phyloP scores from a whole-genome alignment of 805 yeast species.

The Ogataea salicorniae region DNA sequence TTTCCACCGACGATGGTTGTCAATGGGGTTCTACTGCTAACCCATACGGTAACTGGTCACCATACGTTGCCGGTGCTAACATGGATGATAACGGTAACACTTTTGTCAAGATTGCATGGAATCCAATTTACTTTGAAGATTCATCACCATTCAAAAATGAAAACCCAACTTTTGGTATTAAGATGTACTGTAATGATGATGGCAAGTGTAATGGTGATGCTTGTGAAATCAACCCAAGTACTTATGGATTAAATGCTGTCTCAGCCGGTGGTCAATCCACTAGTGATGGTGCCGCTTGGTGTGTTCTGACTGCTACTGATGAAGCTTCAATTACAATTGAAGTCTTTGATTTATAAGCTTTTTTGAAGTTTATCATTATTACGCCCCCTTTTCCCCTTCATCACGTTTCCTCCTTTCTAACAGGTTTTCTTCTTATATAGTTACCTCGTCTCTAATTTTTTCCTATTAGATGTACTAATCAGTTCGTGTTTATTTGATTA shows the following conservation, averaged over 20 bases:
- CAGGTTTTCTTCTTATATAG: too few species aligned
- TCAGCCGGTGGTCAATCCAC: constrained; percentile 35
- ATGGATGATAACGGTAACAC: constrained; percentile 66
- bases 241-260: constrained; percentile 50
- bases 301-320: constrained; percentile 73
- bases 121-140: constrained; percentile 72
- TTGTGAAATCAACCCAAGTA: constrained; percentile 78
- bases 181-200: constrained; percentile 67
- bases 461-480: too few species aligned
- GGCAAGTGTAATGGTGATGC: constrained; percentile 66
- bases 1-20: constrained; percentile 69
- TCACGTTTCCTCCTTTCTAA: too few species aligned
- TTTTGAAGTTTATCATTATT: not conserved
- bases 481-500: too few species aligned
- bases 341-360: constrained; percentile 43
- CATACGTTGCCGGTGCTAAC: constrained; percentile 90
- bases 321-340: constrained; percentile 65
- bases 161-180: constrained; percentile 65
- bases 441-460: too few species aligned
- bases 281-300: constrained; percentile 60
- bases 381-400: too few species aligned
- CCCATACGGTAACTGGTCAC: constrained; percentile 87
- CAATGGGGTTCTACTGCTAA: constrained; percentile 71
- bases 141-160: constrained; percentile 46
- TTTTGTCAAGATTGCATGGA: constrained; percentile 84